phyloP scores from a whole-genome alignment of 108 stramenopile genomes.

The Cyclotella baltica region DNA sequence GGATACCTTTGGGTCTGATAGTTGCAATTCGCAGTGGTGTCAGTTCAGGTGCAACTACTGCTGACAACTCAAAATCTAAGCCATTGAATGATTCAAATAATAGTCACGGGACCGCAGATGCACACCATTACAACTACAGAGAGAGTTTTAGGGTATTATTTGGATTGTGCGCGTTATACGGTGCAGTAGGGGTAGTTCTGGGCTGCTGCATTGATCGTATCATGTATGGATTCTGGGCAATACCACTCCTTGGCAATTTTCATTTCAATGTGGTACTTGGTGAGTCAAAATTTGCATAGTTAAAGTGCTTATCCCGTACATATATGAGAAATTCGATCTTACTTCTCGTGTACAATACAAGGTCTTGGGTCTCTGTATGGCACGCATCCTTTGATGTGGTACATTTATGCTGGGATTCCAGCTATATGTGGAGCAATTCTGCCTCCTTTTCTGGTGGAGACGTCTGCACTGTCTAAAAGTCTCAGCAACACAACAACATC shows the following conservation, averaged over 20 bases:
- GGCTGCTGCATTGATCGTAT: constrained; percentile 71
- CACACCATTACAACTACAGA: constrained; percentile 8
- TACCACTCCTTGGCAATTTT: constrained; percentile 84
- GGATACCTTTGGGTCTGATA: constrained; percentile 78
- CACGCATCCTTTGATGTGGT: constrained; percentile 87
- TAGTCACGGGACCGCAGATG: background rate
- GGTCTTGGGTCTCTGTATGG: constrained; percentile 84
- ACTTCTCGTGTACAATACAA: background rate
- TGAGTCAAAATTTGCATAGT: too few species aligned
- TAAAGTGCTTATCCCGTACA: too few species aligned
- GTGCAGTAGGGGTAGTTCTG: constrained; percentile 59
- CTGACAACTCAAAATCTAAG: background rate
- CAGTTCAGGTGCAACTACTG: background rate
- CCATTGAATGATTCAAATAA: background rate
- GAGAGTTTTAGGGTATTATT: constrained; percentile 27
- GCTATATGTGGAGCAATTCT: constrained; percentile 72
- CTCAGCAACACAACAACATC: background rate
- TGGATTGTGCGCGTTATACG: constrained; percentile 62
- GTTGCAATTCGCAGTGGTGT: constrained; percentile 53
- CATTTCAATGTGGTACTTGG: constrained; percentile 87
- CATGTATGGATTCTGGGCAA: constrained; percentile 85
- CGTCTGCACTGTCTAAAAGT: constrained; percentile 6
- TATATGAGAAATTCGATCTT: background rate
- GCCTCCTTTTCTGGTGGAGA: constrained; percentile 66
- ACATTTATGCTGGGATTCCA: constrained; percentile 80